A percentile compares a stretch with the other conserved stretches of the same genome.
These are phyloP conservation scores for Vitis amurensis DNA, from an alignment of 164 flowering plant species.

Conservation along the genomic window DNA sequence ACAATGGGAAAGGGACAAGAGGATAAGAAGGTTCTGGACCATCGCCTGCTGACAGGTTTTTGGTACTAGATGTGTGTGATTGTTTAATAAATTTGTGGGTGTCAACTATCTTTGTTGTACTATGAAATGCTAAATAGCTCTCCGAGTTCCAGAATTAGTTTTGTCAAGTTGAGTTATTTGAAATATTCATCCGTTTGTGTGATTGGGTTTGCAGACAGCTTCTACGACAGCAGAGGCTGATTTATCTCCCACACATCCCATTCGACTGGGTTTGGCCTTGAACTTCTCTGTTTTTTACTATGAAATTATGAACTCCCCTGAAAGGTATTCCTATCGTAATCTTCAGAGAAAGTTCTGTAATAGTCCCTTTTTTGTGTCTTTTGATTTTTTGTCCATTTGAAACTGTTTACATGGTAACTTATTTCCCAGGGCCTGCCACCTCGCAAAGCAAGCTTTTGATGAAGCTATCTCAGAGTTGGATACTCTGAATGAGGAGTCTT, in stretches of 20 bases:
- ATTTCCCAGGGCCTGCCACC: constrained; percentile 31
- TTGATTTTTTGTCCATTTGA: neutral
- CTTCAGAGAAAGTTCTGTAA: neutral
- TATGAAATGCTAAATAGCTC: neutral
- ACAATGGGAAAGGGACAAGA: neutral
- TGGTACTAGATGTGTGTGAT: neutral
- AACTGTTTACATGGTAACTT: neutral
- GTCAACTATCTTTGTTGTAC: neutral
- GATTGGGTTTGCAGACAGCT: constrained; percentile 24
- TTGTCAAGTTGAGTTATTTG: no score
- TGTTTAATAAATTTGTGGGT: neutral
- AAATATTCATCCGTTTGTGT: no score
- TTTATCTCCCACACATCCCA: constrained; percentile 39
- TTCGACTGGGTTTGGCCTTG: constrained; percentile 42
- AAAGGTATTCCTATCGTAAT: constrained; percentile 20
- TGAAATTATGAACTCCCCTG: constrained; percentile 44
- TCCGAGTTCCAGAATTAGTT: neutral
- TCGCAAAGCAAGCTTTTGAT: constrained; percentile 43
- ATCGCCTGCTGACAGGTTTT: neutral
- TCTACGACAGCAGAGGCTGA: constrained; percentile 29
- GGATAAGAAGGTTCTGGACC: neutral
- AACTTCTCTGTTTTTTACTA: constrained; percentile 45
- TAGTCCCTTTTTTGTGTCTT: neutral
- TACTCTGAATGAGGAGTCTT: constrained; percentile 31
- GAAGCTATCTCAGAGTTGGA: constrained; percentile 44